Evolutionary conservation across 306 rosid genomes (phyloP), one percentile per base, ranked within the genome.

Genomic region (Geum urbanum): DNA sequence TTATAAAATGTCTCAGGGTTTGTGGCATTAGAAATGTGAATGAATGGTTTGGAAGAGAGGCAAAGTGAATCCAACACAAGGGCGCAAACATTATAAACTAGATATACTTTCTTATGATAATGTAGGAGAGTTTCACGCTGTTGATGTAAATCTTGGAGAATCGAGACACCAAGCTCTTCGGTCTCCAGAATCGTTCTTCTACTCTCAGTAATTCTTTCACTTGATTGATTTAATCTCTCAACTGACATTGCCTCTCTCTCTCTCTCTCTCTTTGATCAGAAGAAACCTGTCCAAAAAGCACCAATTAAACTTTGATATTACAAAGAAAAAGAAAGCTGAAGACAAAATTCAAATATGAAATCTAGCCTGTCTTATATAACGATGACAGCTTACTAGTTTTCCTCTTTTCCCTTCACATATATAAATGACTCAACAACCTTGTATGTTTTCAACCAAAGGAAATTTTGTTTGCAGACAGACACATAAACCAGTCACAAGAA

Each of bases 101-200:
- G 70, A 71, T 72, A 5, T 84, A 91, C 97, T 76, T 82, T 91
- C 67, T 79, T 63, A 80, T 91, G 95, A 69, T 95, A 91, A 77
- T 74, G 83, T 63, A 91, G 80, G 59, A 91, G 95, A 74, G 95
- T 91, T 84, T 91, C 95, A 5, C 97, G 89, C 73, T 91, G 97
- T 78, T 83, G 88, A 67, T 91, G 97, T 80, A 91, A 78, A 88
- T 91, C 95, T 72, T 91, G 86, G 72, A 91, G 92, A 77, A 91
- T 86, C 66, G 90, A 84, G 79, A 86, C 86, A 55, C 97, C 97
- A 39, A 88, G 87, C 48, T 91, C 92, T 84, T 88, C 97, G 0
- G 97, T 88, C 78, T 91, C 97, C 66, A 88, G 67, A 20, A 91
- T 54, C n/a, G 91, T 80, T 79, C 95, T 88, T 77, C 88, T 87